Evolutionary conservation across 129 eudicot genomes (phyloP).

Genomic region (Gnaphalium uliginosum): DNA sequence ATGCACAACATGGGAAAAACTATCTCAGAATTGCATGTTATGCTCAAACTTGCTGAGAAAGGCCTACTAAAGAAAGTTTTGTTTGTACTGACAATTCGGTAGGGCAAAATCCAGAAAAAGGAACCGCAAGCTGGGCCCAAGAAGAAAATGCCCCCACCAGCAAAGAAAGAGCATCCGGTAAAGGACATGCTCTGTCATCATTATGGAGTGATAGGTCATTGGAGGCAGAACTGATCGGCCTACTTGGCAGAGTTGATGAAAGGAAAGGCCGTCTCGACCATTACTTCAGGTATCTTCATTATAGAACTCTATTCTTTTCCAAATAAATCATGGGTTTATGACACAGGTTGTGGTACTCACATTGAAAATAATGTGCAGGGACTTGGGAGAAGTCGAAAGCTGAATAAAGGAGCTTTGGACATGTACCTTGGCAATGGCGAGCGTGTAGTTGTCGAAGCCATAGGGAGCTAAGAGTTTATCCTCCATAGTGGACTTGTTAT

Average conservation of each 20-base stretch:
- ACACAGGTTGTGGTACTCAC: too few relatives aligned
- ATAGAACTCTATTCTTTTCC: too few relatives aligned
- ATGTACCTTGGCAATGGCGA: background rate
- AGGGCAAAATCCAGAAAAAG: background rate
- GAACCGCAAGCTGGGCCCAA: background rate
- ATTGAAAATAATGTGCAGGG: too few relatives aligned
- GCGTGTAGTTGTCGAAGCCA: background rate
- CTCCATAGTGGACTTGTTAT: too few relatives aligned
- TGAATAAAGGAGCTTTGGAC: too few relatives aligned
- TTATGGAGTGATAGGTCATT: too few relatives aligned
- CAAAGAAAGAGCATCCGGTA: too few relatives aligned
- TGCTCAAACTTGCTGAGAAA: background rate
- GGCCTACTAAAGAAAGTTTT: background rate
- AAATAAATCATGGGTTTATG: too few relatives aligned
- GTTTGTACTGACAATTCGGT: background rate
- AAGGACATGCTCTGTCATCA: too few relatives aligned
- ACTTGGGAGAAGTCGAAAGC: too few relatives aligned
- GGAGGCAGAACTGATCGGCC: background rate
- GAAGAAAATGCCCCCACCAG: too few relatives aligned
- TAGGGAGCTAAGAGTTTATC: background rate
- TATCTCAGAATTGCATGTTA: background rate
- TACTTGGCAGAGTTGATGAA: background rate
- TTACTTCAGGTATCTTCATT: too few relatives aligned
- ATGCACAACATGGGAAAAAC: background rate
- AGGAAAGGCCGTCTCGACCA: background rate